phyloP scores from a whole-genome alignment of 192 early-diverging fungal genomes.

The Phycomyces blakesleeanus region DNA sequence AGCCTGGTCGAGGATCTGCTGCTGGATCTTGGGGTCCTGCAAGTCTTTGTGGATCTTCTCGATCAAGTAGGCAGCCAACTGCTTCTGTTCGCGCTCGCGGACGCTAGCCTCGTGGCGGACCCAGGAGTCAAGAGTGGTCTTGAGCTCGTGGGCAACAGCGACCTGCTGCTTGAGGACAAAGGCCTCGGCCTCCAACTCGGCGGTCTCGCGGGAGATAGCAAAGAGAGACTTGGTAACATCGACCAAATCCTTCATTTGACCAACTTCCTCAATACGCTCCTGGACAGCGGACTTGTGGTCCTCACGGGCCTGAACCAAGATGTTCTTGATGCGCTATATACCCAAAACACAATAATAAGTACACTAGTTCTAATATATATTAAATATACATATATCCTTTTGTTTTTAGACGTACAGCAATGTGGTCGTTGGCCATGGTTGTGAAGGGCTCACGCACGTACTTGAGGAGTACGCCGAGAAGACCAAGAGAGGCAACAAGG shows the following conservation, averaged over 20 bases:
- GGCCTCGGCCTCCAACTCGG: conserved; percentile 88
- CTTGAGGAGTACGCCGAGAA: conserved; percentile 75
- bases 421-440: conserved; percentile 68
- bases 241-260: conserved; percentile 90
- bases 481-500: conserved; percentile 73
- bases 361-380: background rate
- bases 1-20: conserved; percentile 55
- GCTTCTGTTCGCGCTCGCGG: conserved; percentile 91
- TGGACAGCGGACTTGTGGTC: conserved; percentile 91
- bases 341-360: background rate
- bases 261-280: conserved; percentile 86
- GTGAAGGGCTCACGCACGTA: conserved; percentile 78
- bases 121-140: conserved; percentile 91
- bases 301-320: conserved; percentile 78
- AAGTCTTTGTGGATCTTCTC: conserved; percentile 71
- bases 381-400: background rate
- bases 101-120: conserved; percentile 92
- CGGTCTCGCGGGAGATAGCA: conserved; percentile 93
- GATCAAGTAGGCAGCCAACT: conserved; percentile 81
- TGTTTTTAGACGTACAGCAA: conserved; percentile 20
- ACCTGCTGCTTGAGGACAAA: conserved; percentile 94
- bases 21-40: conserved; percentile 64
- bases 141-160: conserved; percentile 75
- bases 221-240: conserved; percentile 91
- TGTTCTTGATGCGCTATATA: conserved; percentile 71